phyloP scores from a whole-genome alignment of 169 alveolate species.

The Plasmodium berghei region DNA sequence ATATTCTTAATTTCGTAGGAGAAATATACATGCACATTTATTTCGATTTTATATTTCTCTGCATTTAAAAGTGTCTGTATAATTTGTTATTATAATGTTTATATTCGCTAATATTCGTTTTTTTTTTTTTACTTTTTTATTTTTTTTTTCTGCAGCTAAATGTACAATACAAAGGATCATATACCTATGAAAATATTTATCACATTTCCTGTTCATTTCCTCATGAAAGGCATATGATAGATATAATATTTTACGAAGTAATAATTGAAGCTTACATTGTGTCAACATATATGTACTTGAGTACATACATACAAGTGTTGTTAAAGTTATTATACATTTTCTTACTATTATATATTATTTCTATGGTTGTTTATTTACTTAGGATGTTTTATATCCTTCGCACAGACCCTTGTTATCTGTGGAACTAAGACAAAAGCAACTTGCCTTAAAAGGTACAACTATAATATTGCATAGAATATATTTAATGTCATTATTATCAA shows the following conservation, averaged over 20 bases:
- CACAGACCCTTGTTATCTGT: constrained; percentile 50
- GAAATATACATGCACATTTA: background rate
- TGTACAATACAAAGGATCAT: constrained; percentile 65
- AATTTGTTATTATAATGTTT: background rate
- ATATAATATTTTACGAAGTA: constrained; percentile 64
- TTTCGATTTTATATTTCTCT: background rate
- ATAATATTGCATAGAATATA: background rate
- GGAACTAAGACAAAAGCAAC: constrained; percentile 63
- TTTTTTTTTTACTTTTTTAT: background rate
- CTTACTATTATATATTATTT: background rate
- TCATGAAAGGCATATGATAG: constrained; percentile 63
- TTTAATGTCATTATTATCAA: background rate
- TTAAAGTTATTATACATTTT: background rate
- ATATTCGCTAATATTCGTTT: background rate
- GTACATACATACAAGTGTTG: background rate
- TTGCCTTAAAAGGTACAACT: constrained; percentile 56
- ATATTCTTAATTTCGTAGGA: constrained; percentile 55
- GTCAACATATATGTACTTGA: background rate
- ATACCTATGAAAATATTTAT: constrained; percentile 63
- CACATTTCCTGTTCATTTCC: constrained; percentile 67
- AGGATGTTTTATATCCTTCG: constrained; percentile 70
- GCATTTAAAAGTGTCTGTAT: background rate
- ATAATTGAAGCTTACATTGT: too few species aligned
- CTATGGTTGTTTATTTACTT: background rate
- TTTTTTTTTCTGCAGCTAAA: constrained; percentile 16